Conservation (phyloP, 169 alveolate species). For the Eimeria falciformis region DNA sequence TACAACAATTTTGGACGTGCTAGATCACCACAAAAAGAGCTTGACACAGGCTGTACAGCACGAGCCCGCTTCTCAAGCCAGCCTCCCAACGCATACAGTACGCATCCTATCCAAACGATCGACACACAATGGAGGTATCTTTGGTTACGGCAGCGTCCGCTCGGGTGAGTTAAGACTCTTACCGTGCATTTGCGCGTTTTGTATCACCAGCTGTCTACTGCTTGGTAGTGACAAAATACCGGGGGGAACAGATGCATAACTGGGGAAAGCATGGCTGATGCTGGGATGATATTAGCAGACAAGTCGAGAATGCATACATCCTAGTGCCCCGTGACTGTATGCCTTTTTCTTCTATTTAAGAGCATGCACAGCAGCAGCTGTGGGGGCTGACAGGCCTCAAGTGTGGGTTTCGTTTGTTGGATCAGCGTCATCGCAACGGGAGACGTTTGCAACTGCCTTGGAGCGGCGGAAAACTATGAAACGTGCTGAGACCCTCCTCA, state of each 20-base stretch:
- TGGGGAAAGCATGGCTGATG: no score
- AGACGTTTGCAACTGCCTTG: slow-evolving; percentile 39
- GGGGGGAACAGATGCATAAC: no score
- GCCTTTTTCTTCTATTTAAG: no score
- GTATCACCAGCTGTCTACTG: no score
- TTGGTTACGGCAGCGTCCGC: slow-evolving; percentile 33
- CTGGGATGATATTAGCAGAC: no score
- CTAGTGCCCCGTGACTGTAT: no score
- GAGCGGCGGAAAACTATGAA: slow-evolving; percentile 65
- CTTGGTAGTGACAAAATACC: no score
- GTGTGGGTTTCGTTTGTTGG: not conserved
- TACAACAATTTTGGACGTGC: slow-evolving; percentile 65
- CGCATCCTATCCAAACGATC: slow-evolving; percentile 51
- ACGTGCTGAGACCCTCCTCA: slow-evolving; percentile 54
- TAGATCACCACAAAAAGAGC: slow-evolving; percentile 68
- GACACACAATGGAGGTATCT: slow-evolving; percentile 36
- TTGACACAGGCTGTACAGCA: slow-evolving; percentile 60
- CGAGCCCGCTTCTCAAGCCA: not conserved
- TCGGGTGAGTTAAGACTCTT: no score
- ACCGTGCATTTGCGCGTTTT: no score
- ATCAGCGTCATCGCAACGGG: slow-evolving; percentile 9
- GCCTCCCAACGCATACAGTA: not conserved
- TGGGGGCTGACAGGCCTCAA: not conserved
- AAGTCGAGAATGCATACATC: no score
- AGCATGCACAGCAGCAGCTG: no score